A percentile compares a stretch with the other conserved stretches of the same genome.
Conservation (phyloP, 2,329 filamentous ascomycete genomes). For the Diaporthe aspalathi region DNA sequence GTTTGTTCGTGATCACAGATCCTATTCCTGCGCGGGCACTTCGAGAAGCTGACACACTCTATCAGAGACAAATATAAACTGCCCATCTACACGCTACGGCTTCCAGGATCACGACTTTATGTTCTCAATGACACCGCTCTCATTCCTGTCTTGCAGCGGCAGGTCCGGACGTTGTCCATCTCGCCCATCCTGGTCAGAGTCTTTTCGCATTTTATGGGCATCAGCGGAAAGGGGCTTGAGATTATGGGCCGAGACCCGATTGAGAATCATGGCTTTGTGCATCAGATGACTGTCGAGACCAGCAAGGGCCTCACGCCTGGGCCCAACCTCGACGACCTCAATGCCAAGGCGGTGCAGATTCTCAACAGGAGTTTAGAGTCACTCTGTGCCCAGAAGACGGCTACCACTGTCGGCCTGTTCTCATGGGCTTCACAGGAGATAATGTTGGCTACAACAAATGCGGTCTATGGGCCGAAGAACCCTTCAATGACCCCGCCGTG, state of each 20-base stretch:
- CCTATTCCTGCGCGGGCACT: not conserved
- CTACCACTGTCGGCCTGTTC: not conserved
- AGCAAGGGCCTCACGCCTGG: not conserved
- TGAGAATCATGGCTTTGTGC: not conserved
- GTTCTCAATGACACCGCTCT: constrained; percentile 44
- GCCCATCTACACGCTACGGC: constrained; percentile 45
- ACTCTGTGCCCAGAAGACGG: not conserved
- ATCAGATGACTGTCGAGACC: not conserved
- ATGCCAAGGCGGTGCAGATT: not conserved
- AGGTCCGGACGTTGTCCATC: constrained; percentile 12
- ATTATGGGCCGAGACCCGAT: not conserved
- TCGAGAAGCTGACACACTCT: not conserved
- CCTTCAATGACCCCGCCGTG: constrained; percentile 7
- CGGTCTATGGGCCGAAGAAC: constrained; percentile 24
- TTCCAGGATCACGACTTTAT: constrained; percentile 44
- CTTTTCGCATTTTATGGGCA: not conserved
- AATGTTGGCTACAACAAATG: constrained; percentile 26
- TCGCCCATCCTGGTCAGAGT: not conserved
- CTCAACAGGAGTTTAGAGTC: not conserved
- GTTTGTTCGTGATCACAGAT: not conserved
- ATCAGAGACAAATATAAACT: constrained; percentile 40
- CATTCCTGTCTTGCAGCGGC: constrained; percentile 42
- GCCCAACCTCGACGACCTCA: not conserved
- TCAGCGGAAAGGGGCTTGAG: not conserved
- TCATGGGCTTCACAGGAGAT: constrained; percentile 24